Evolutionary conservation across 2,329 filamentous ascomycete species (phyloP).

Genomic region (Fusarium sp.): DNA sequence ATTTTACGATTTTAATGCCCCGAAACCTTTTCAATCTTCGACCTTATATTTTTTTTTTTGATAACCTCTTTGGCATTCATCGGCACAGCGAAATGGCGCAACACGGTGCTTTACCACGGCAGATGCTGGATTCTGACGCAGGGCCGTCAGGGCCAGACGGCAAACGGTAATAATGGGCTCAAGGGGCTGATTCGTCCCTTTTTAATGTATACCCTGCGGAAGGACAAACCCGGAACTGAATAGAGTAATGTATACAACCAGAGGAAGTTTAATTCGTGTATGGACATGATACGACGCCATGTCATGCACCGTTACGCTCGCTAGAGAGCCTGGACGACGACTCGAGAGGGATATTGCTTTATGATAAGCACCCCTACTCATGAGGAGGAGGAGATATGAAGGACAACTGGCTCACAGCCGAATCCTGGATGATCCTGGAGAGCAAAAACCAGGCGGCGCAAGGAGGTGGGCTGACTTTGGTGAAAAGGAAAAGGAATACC

Average conservation of each 20-base stretch:
- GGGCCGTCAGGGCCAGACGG: slow-evolving; percentile 42
- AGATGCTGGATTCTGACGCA: slow-evolving; percentile 44
- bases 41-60: slow-evolving; percentile 39
- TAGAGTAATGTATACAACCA: slow-evolving; percentile 55
- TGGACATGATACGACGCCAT: slow-evolving; percentile 38
- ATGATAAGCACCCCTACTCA: slow-evolving; percentile 26
- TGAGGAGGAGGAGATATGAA: slow-evolving; percentile 34
- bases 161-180: slow-evolving; percentile 44
- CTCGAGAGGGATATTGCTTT: slow-evolving; percentile 16
- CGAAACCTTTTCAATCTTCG: slow-evolving; percentile 48
- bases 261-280: slow-evolving; percentile 51
- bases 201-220: slow-evolving; percentile 46
- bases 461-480: slow-evolving; percentile 33
- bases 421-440: slow-evolving; percentile 31
- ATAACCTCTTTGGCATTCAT: slow-evolving; percentile 54
- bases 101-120: slow-evolving; percentile 45
- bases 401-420: slow-evolving; percentile 22
- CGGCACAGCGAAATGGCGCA: slow-evolving; percentile 55
- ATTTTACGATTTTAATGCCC: slow-evolving; percentile 46
- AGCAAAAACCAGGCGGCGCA: slow-evolving; percentile 37
- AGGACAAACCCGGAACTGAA: slow-evolving; percentile 43
- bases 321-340: slow-evolving; percentile 43
- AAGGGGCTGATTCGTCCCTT: slow-evolving; percentile 25
- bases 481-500: slow-evolving; percentile 43
- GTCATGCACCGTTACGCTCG: slow-evolving; percentile 49